A percentile compares a stretch with the other conserved stretches of the same genome.
Conservation (phyloP, 768 basidiomycete genomes). For the Collybia mongolica region DNA sequence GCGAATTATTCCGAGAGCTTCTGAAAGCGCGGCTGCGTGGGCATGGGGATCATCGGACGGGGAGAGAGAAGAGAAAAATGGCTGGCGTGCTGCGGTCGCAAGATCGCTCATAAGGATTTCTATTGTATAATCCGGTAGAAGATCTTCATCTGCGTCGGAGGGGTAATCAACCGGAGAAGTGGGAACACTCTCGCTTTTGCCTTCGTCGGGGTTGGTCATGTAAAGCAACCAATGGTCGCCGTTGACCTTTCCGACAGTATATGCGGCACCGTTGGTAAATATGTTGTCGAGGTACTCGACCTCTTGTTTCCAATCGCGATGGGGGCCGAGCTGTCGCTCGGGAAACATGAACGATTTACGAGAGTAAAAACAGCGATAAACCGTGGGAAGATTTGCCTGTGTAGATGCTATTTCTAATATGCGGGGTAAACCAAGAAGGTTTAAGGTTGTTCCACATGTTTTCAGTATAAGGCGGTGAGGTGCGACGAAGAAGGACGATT, state of each 20-base stretch:
- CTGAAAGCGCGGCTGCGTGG: conserved; percentile 62
- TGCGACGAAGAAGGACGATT: conserved; percentile 94
- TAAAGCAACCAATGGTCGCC: conserved; percentile 99
- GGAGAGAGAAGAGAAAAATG: conserved; percentile 63
- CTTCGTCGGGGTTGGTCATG: conserved; percentile 62
- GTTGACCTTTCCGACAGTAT: conserved; percentile 96
- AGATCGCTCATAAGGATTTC: conserved; percentile 98
- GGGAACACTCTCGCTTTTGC: conserved; percentile 7
- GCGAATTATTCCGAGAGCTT: conserved; percentile 71
- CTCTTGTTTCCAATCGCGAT: conserved; percentile 92
- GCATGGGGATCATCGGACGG: conserved; percentile 31
- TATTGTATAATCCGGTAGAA: conserved; percentile 82
- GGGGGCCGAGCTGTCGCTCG: conserved; percentile 90
- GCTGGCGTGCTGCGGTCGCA: conserved; percentile 65
- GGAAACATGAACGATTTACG: conserved; percentile 99
- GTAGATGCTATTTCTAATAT: conserved; percentile 90
- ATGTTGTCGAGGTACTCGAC: conserved; percentile 89
- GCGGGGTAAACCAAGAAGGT: conserved; percentile 90
- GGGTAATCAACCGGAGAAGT: conserved; percentile 8
- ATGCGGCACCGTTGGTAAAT: conserved; percentile 87
- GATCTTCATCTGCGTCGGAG: conserved; percentile 12
- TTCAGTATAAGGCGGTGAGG: conserved; percentile 97
- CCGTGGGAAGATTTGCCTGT: conserved; percentile 62
- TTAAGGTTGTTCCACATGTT: conserved; percentile 98
- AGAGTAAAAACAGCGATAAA: conserved; percentile 95